Evolutionary conservation across 495 filamentous ascomycete genomes (phyloP), one percentile per base, ranked within the genome.

Genomic region (Hypoxylon lenormandii): DNA sequence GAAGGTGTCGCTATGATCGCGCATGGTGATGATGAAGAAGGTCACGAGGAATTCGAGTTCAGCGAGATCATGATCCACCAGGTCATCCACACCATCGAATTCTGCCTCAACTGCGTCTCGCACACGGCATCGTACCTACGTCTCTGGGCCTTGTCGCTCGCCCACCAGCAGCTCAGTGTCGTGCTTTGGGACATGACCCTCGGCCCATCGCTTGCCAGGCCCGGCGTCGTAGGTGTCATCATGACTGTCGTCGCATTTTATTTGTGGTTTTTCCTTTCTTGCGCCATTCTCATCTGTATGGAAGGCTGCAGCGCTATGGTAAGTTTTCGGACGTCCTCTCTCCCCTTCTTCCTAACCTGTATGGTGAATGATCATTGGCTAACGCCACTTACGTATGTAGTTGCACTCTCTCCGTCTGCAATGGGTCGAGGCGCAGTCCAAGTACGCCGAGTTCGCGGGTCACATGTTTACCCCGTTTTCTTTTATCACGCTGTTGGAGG

Each of bases 401-500:
- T 86, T 97, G 82, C 96, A 98, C 80, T 93, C 91, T 63, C 84
- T 99, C 69, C 88, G 95, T 83, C 85, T 99, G 60, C 96, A 97
- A 74, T 99, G 95, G 95, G 95, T 99, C 60, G 95, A 99, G 78
- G 93, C 95, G n/a, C 97, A 98, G 88, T 95, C 92, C 81, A 98
- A 98, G 81, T 96, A 97, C 83, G 97, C 97, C 82, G 90, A 97
- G 76, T 96, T 96, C 65, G 93, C 93, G 56, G 95, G 95, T 43
- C 85, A 95, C 76, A 83, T 93, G 37, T 98, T 99, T 80, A 83
- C 90, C 71, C 95, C 95, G 7, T 98, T 98, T 78, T 93, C 90
- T 74, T 98, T 98, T 76, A 89, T 89, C 81, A 83, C 87, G 16
- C 79, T 97, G 66, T 78, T 98, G 59, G 95, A 98, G 77, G 93